phyloP scores from a whole-genome alignment of 441 rosid genomes.

The Melastoma candidum region DNA sequence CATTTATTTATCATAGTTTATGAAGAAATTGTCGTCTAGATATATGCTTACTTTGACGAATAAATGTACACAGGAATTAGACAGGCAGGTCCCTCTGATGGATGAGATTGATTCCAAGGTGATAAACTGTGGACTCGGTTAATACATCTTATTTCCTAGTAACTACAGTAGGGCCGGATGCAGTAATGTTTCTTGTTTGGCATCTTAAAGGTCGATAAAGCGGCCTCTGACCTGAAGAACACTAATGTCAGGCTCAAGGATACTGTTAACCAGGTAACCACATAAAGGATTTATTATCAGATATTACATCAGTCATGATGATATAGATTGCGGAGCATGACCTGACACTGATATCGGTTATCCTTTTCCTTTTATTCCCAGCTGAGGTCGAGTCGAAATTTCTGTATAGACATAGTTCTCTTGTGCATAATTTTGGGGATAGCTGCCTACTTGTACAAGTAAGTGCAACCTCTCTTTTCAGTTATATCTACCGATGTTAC shows the following conservation, averaged over 20 bases:
- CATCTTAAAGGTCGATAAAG: constrained; percentile 72
- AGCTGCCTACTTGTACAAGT: constrained; percentile 96
- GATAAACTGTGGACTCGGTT: constrained; percentile 1
- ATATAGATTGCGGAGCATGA: neutral
- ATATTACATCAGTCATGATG: constrained; percentile 4
- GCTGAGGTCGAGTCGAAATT: constrained; percentile 91
- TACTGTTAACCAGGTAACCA: constrained; percentile 80
- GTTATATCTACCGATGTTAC: too few species aligned
- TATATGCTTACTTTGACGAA: constrained; percentile 6
- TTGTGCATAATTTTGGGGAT: constrained; percentile 78
- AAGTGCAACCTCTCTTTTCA: constrained; percentile 22
- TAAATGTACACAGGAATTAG: constrained; percentile 55
- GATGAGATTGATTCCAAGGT: constrained; percentile 96
- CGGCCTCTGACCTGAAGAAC: constrained; percentile 84
- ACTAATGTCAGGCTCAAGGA: constrained; percentile 89
- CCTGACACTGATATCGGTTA: too few species aligned
- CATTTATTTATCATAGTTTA: constrained; percentile 7
- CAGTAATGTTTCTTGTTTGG: constrained; percentile 6
- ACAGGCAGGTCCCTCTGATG: constrained; percentile 91
- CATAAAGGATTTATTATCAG: neutral
- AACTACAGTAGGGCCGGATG: neutral
- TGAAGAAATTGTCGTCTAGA: neutral
- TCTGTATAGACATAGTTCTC: constrained; percentile 79
- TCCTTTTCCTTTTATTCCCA: constrained; percentile 26
- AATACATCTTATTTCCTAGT: neutral